A percentile compares a stretch with the other conserved stretches of the same genome.
These are phyloP conservation scores for Spergularia azorica DNA, from an alignment of 179 eudicot genomes.

Conservation along the genomic window DNA sequence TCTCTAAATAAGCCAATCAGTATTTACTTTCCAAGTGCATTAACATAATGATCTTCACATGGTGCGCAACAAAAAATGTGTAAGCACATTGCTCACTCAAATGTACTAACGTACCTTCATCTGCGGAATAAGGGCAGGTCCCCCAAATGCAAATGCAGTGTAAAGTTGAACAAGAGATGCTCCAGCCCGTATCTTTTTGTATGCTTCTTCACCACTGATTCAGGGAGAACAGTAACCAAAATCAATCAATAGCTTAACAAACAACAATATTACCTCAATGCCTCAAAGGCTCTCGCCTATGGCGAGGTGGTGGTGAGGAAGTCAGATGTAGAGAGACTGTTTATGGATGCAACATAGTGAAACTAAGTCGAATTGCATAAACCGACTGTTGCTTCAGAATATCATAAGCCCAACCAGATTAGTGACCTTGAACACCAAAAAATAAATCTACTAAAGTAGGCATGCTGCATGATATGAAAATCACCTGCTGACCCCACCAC, in stretches of 20 bases:
- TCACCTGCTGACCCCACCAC: slow-evolving; percentile 97
- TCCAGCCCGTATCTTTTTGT: slow-evolving; percentile 90
- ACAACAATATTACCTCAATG: too few relatives aligned
- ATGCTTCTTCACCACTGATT: slow-evolving; percentile 94
- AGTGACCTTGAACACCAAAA: background rate
- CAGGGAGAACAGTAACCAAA: slow-evolving; percentile 14
- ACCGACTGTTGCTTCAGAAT: too few relatives aligned
- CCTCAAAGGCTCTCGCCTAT: too few relatives aligned
- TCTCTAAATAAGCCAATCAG: too few relatives aligned
- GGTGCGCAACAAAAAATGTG: background rate
- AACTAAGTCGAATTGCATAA: too few relatives aligned
- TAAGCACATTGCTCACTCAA: background rate
- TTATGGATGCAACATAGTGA: too few relatives aligned
- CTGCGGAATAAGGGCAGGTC: slow-evolving; percentile 95
- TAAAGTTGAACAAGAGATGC: slow-evolving; percentile 92
- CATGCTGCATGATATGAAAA: slow-evolving; percentile 2
- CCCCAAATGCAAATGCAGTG: slow-evolving; percentile 93
- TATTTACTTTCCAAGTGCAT: too few relatives aligned
- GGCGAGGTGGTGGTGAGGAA: too few relatives aligned
- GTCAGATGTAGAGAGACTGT: too few relatives aligned
- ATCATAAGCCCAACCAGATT: too few relatives aligned
- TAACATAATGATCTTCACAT: background rate
- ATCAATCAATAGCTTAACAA: slow-evolving; percentile 6
- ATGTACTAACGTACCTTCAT: slow-evolving; percentile 62
- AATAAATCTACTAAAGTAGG: slow-evolving; percentile 7